phyloP scores from a whole-genome alignment of 1,139 yeast species.

The Nakaseomyces bracarensis region DNA sequence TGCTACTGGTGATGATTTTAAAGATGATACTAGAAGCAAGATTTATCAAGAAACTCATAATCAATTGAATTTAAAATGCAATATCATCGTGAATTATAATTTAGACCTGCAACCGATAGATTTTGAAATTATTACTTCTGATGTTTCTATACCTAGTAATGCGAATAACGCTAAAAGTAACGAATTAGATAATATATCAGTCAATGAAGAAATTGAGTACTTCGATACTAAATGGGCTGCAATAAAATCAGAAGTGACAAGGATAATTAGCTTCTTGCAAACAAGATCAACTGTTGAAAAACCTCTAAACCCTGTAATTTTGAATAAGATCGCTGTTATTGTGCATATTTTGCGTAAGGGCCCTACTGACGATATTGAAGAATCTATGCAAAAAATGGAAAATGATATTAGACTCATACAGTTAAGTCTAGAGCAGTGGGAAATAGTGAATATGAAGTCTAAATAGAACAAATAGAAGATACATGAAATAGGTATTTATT shows the following conservation, averaged over 20 bases:
- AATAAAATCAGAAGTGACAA: conserved; percentile 12
- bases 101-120: not conserved
- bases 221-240: not conserved
- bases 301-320: conserved; percentile 15
- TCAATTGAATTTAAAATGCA: not conserved
- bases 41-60: not conserved
- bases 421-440: conserved; percentile 27
- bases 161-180: not conserved
- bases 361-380: conserved; percentile 23
- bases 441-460: conserved; percentile 11
- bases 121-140: not conserved
- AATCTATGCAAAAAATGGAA: conserved; percentile 21
- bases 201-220: conserved; percentile 1
- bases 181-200: not conserved
- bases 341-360: conserved; percentile 17
- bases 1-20: conserved; percentile 4
- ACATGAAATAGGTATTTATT: not conserved
- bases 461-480: not conserved
- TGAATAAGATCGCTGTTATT: conserved; percentile 20
- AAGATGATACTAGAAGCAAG: not conserved
- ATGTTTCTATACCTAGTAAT: not conserved
- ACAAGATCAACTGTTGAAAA: conserved; percentile 14
- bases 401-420: conserved; percentile 20
- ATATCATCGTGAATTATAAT: not conserved
- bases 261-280: conserved; percentile 18